Evolutionary conservation across 306 rosid species (phyloP), one percentile per base, ranked within the genome.

Genomic region (Myrica gale): DNA sequence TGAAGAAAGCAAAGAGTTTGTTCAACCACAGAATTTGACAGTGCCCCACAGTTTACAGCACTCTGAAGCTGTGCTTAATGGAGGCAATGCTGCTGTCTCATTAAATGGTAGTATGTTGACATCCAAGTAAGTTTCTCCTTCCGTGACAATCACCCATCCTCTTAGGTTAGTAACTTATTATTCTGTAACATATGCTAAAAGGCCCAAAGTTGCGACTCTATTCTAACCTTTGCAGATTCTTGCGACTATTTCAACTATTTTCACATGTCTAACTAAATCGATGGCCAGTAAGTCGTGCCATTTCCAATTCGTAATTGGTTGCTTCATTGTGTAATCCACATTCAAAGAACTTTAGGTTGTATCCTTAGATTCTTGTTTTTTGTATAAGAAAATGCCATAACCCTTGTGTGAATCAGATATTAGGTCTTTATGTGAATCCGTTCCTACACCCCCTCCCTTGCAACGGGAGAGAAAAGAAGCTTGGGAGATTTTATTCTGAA

Each of bases 161-260:
- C 56, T 71, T 78, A 39, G 86, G 98, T 94, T 58, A 78, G 90
- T 84, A 66, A 42, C 58, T 72, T 68, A 50, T 43, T 57, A 20
- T 66, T 69, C 47, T 47, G 60, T 63, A 21, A 32, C 47, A 62
- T 74, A 26, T 12, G 55, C 3, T 63, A 12, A 41, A 39, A 39
- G 23, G 46, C 69, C 23, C 2, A 39, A 42, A 3, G 21, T 16
- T 63, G 50, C 70, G 9, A 6, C 26, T 66, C 26, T 42, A 41
- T 41, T n/a, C 42, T 8, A 17, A 0, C 19, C 21, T 66, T 66
- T 15, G 37, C 13, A 66, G 39, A 42, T 43, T 66, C 26, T 66
- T 42, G 8, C 42, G 3, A 66, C 70, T 9, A 66, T 66, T 66
- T 66, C 7, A 66, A 66, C 15, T 1, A 41, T 48, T 66, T 58